A percentile compares a stretch with the other conserved stretches of the same genome.
phyloP scores from a whole-genome alignment of 1,139 yeast species.

The Meyerozyma athensensis region DNA sequence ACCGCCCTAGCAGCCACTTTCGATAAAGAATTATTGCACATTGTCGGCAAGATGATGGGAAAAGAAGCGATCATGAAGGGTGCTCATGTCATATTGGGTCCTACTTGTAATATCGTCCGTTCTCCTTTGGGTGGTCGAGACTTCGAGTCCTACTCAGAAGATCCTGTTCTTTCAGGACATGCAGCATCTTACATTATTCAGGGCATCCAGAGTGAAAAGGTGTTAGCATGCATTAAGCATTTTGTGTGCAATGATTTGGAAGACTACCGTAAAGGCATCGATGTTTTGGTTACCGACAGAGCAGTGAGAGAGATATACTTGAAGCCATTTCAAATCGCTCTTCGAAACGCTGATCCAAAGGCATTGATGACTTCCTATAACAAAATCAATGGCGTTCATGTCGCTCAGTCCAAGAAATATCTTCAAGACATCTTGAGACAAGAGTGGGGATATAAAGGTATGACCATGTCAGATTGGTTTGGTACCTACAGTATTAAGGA shows the following conservation, averaged over 20 bases:
- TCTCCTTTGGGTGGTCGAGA: constrained; percentile 64
- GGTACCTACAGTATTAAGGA: constrained; percentile 50
- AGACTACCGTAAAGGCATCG: constrained; percentile 46
- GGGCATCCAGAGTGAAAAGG: constrained; percentile 50
- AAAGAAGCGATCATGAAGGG: constrained; percentile 46
- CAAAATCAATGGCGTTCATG: constrained; percentile 55
- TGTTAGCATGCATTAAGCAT: constrained; percentile 57
- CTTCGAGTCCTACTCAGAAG: constrained; percentile 60
- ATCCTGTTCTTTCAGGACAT: constrained; percentile 53
- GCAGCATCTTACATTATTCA: constrained; percentile 44
- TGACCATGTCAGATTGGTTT: constrained; percentile 59
- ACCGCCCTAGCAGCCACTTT: constrained; percentile 42
- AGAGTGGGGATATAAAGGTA: constrained; percentile 56
- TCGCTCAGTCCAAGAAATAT: constrained; percentile 40
- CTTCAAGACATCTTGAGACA: constrained; percentile 42
- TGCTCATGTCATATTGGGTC: constrained; percentile 48
- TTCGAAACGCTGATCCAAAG: constrained; percentile 45
- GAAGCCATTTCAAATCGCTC: constrained; percentile 57
- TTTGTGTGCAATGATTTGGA: constrained; percentile 60
- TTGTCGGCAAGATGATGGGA: constrained; percentile 47
- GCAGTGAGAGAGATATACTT: constrained; percentile 59
- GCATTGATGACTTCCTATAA: constrained; percentile 59
- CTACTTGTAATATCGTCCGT: constrained; percentile 53
- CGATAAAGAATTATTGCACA: constrained; percentile 19
- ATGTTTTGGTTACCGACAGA: constrained; percentile 48